A percentile compares a stretch with the other conserved stretches of the same genome.
phyloP scores from a whole-genome alignment of 768 basidiomycete species.

The Leccinellum rugosiceps region DNA sequence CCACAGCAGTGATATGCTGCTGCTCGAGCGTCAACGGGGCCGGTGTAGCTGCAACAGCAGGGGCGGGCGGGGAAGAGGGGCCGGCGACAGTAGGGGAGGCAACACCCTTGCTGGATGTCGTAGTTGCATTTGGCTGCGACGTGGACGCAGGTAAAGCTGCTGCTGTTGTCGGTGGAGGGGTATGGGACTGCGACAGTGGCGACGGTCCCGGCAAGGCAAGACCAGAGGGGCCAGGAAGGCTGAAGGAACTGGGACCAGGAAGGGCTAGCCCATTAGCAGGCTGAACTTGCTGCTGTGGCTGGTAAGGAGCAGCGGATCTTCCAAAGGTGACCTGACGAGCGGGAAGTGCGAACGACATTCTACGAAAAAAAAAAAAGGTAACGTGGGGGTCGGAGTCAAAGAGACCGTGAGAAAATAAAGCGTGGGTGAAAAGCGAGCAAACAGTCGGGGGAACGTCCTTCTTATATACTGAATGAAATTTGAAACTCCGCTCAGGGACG shows the following conservation, averaged over 20 bases:
- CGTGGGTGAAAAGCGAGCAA: conserved; percentile 24
- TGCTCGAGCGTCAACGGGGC: conserved; percentile 81
- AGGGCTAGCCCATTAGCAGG: conserved; percentile 55
- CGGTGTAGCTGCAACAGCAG: conserved; percentile 63
- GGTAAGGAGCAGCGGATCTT: conserved; percentile 50
- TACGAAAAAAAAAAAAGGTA: conserved; percentile 1
- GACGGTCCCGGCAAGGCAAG: conserved; percentile 53
- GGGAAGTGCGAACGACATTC: conserved; percentile 64
- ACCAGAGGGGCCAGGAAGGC: conserved; percentile 39
- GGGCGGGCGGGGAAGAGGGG: conserved; percentile 52
- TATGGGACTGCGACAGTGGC: conserved; percentile 47
- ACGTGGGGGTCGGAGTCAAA: conserved; percentile 22
- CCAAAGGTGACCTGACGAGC: conserved; percentile 79
- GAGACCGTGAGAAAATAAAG: conserved; percentile 28
- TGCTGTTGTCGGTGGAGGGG: conserved; percentile 25
- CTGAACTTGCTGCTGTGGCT: conserved; percentile 41
- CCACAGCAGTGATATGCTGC: conserved; percentile 93
- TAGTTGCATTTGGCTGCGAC: conserved; percentile 28
- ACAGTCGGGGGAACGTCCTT: conserved; percentile 7
- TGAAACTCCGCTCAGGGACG: conserved; percentile 32
- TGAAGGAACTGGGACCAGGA: conserved; percentile 46
- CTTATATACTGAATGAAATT: conserved; percentile 29
- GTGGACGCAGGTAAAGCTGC: conserved; percentile 3
- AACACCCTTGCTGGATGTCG: conserved; percentile 30
- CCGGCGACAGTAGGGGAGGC: conserved; percentile 48